Conservation (phyloP, 192 early-diverging fungal genomes). For the Linderina pennispora region DNA sequence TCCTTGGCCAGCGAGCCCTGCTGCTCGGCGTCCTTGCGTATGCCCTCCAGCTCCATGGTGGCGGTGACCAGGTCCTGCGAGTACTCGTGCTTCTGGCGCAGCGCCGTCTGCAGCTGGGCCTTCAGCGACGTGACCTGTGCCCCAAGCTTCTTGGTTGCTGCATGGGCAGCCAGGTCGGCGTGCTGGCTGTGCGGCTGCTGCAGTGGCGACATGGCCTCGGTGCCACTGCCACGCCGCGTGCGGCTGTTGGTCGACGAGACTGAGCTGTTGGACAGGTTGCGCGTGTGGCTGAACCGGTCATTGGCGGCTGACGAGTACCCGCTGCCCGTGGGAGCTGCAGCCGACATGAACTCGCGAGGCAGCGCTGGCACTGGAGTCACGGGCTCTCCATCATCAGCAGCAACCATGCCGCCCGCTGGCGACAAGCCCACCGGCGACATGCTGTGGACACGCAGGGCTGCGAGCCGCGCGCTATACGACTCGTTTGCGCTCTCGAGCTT, state of each 20-base stretch:
- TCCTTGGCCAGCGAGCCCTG: slow-evolving; percentile 42
- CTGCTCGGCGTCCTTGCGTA: slow-evolving; percentile 25
- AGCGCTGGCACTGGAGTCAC: not conserved
- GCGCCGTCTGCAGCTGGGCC: slow-evolving; percentile 40
- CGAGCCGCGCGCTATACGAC: too few relatives aligned
- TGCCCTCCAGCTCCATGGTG: slow-evolving; percentile 58
- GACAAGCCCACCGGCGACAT: not conserved
- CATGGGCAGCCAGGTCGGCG: not conserved
- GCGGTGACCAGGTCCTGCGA: slow-evolving; percentile 52
- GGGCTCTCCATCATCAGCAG: not conserved
- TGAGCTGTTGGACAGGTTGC: slow-evolving; percentile 21
- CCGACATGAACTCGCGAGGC: too few relatives aligned
- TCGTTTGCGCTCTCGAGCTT: slow-evolving; percentile 20
- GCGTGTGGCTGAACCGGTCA: slow-evolving; percentile 19
- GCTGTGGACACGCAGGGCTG: slow-evolving; percentile 7
- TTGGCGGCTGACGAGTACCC: too few relatives aligned
- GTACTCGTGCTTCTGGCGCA: slow-evolving; percentile 34
- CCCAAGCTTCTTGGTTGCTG: slow-evolving; percentile 25
- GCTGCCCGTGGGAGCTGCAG: too few relatives aligned
- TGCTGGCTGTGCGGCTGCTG: slow-evolving; percentile 3
- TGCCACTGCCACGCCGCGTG: slow-evolving; percentile 20
- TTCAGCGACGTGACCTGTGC: slow-evolving; percentile 41
- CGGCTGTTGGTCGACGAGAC: slow-evolving; percentile 28
- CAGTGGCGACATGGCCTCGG: slow-evolving; percentile 3
- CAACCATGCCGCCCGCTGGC: not conserved